Evolutionary conservation across 345 rosid species (phyloP).

Genomic region (Physaria fendleri): DNA sequence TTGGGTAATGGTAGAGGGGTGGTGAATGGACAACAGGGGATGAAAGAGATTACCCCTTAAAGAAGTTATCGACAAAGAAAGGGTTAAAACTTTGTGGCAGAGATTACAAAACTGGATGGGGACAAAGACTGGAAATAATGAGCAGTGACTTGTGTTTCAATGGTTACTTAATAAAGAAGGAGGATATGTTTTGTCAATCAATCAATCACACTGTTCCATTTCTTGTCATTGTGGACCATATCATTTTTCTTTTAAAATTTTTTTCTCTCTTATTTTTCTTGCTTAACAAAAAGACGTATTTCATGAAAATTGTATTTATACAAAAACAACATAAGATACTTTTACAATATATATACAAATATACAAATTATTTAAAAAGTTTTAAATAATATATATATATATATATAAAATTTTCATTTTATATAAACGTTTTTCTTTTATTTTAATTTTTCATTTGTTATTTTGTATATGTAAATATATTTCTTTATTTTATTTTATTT

Average conservation of each 20-base stretch:
- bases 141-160: conserved; percentile 29
- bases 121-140: conserved; percentile 25
- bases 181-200: conserved; percentile 30
- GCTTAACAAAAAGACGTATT: too few relatives aligned
- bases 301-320: too few relatives aligned
- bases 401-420: too few relatives aligned
- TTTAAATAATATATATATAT: too few relatives aligned
- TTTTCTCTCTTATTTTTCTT: neutral
- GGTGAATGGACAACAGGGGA: conserved; percentile 49
- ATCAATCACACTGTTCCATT: conserved; percentile 25
- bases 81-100: conserved; percentile 31
- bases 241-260: conserved; percentile 1
- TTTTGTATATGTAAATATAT: too few relatives aligned
- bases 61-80: conserved; percentile 15
- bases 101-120: conserved; percentile 25
- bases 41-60: conserved; percentile 27
- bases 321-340: too few relatives aligned
- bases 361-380: too few relatives aligned
- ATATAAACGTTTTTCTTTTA: too few relatives aligned
- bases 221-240: conserved; percentile 29
- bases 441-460: too few relatives aligned
- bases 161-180: conserved; percentile 30
- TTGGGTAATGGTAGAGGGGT: conserved; percentile 19
- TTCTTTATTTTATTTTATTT: too few relatives aligned
- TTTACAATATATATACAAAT: too few relatives aligned